Base-by-base conservation (phyloP, 2,329 filamentous ascomycete genomes). In the Drechslerella stenobrocha region DNA sequence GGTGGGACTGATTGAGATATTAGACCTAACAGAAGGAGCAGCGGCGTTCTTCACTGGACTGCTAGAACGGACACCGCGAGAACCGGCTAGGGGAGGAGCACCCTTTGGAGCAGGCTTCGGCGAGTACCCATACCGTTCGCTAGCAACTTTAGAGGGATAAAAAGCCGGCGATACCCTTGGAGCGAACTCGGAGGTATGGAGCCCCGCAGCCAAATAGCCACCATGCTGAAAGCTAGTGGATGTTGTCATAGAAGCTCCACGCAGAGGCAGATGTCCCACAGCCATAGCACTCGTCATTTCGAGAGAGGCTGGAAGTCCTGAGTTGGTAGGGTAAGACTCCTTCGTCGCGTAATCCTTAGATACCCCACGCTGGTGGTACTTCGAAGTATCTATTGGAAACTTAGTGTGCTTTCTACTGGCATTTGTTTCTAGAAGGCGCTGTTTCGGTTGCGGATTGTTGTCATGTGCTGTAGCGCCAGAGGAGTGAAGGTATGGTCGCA, bases 391-490 rank as follows among this genome's bases (percentile, higher is more conserved):
- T n/a, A 30, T 4, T 11, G 35, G 20, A 15, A 22, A 24, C 8
- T 34, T 24, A 2, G 40, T 22, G 20, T 46, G 11, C 15, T 24
- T 46, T 46, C 40, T 13, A 42, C 8, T 20, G 9, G n/a, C 4
- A 18, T 3, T 18, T 18, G 37, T 3, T 3, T 42, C 37, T 3
- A 5, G 3, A 13, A 15, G 15, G 34, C 15, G 13, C 11, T 37
- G 13, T 13, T 20, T 42, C 9, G 37, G 2, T 42, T 42, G 37
- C 37, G 8, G 8, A 18, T n/a, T 9, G 8, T 42, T 42, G 9
- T 45, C 45, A 15, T 58, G 24, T 11, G 24, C 20, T 11, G 11
- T 20, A 20, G 20, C n/a, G 24, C 52, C 52, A 13, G 48, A 35
- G 6, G 52, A 26, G 11, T 26, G 52, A 13, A 57, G 13, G n/a